Conservation (phyloP, 257 asterid genomes). For the Schizonepeta tenuifolia region DNA sequence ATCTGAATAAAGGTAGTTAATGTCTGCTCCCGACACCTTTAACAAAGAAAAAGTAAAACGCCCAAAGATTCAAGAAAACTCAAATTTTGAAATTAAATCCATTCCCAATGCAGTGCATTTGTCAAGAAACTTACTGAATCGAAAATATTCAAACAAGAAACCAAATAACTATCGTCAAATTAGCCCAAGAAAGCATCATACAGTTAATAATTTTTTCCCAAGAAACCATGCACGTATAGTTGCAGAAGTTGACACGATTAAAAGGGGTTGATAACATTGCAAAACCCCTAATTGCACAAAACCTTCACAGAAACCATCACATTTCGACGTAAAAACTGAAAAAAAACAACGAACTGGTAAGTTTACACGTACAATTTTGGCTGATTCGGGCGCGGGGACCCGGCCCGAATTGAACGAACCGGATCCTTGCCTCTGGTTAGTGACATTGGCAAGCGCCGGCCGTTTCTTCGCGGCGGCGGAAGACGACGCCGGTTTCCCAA, state of each 20-base stretch:
- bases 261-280: constrained; percentile 14
- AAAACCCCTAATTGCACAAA: neutral
- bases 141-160: neutral
- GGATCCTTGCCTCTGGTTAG: constrained; percentile 59
- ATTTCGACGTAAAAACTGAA: constrained; percentile 14
- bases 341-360: neutral
- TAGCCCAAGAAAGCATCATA: constrained; percentile 27
- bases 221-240: constrained; percentile 25
- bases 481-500: constrained; percentile 43
- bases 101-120: neutral
- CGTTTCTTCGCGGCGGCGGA: constrained; percentile 69
- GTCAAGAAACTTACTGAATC: constrained; percentile 1
- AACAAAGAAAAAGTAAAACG: constrained; percentile 3
- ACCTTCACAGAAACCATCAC: neutral
- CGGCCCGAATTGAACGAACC: constrained; percentile 40
- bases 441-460: constrained; percentile 73
- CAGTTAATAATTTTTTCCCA: neutral
- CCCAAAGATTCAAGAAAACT: neutral
- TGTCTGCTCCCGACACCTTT: constrained; percentile 17
- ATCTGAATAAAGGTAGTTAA: constrained; percentile 14
- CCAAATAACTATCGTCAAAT: neutral
- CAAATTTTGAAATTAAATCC: neutral
- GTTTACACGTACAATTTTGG: constrained; percentile 61
- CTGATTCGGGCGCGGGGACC: constrained; percentile 44
- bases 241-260: neutral